These are phyloP conservation scores for Arthrobotrys sinensis DNA, from an alignment of 2,329 filamentous ascomycete genomes.

Conservation along the genomic window DNA sequence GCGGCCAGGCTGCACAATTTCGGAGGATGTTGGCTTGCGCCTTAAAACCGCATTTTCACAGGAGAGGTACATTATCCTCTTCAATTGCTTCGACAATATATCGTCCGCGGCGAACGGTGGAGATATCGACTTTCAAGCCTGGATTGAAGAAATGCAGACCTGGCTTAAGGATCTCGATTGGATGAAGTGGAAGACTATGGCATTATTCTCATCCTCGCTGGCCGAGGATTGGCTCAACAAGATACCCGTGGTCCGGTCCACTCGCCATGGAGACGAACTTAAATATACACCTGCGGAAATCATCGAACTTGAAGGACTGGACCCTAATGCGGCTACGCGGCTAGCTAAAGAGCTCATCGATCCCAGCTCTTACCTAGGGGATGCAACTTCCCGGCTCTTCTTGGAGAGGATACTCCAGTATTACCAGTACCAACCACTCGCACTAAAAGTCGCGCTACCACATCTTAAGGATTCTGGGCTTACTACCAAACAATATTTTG, in stretches of 20 bases:
- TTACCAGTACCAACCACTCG: not conserved
- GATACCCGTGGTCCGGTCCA: not conserved
- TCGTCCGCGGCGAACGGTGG: not conserved
- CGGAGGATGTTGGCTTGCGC: not conserved
- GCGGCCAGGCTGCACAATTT: no score
- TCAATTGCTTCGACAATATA: constrained; percentile 1
- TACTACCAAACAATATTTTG: constrained; percentile 4
- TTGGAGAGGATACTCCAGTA: no score
- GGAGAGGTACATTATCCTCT: not conserved
- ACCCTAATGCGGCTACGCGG: no score
- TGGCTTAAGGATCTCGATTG: constrained; percentile 5
- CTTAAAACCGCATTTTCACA: not conserved
- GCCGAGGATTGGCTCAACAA: not conserved
- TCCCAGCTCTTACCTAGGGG: no score
- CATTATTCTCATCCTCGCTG: not conserved
- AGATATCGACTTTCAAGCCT: not conserved
- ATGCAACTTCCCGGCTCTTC: no score
- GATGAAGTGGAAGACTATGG: not conserved
- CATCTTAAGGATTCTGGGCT: not conserved
- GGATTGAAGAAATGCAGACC: not conserved
- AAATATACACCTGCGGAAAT: no score
- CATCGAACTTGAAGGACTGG: no score
- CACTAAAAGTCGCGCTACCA: constrained; percentile 1
- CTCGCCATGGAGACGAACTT: not conserved
- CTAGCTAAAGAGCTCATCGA: no score